phyloP scores from a whole-genome alignment of 1,284 basidiomycete species.

The Chalciporus sp. region DNA sequence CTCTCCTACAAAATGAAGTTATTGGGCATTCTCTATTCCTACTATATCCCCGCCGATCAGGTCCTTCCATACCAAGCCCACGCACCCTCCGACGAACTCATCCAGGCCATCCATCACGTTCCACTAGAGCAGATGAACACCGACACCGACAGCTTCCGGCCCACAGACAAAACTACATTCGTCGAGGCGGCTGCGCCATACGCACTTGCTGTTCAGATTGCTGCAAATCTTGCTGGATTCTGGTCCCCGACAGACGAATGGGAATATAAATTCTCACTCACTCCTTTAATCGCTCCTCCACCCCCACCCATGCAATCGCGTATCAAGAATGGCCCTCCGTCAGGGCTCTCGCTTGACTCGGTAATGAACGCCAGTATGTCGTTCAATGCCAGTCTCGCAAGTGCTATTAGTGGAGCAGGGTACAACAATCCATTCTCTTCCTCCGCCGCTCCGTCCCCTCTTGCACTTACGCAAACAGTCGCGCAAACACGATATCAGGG shows the following conservation, averaged over 20 bases:
- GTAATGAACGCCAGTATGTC: conserved; percentile 39
- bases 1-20: conserved; percentile 65
- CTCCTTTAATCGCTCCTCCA: conserved; percentile 23
- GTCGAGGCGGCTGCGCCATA: conserved; percentile 58
- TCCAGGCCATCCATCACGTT: conserved; percentile 48
- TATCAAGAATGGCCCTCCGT: conserved; percentile 3
- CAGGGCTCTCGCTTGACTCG: conserved; percentile 29
- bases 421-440: conserved; percentile 6
- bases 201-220: conserved; percentile 69
- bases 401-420: conserved; percentile 4
- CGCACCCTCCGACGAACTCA: conserved; percentile 50
- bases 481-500: conserved; percentile 72
- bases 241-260: conserved; percentile 76
- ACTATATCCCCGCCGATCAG: conserved; percentile 50
- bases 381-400: conserved; percentile 36
- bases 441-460: conserved; percentile 17
- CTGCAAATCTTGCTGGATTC: conserved; percentile 53
- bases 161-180: conserved; percentile 39
- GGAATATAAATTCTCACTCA: conserved; percentile 53
- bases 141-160: conserved; percentile 52
- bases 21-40: conserved; percentile 53
- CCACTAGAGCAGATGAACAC: conserved; percentile 49
- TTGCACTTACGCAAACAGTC: conserved; percentile 36
- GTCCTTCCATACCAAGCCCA: conserved; percentile 75
- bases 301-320: conserved; percentile 15